phyloP scores from a whole-genome alignment of 345 rosid genomes.

The Populus davidiana region DNA sequence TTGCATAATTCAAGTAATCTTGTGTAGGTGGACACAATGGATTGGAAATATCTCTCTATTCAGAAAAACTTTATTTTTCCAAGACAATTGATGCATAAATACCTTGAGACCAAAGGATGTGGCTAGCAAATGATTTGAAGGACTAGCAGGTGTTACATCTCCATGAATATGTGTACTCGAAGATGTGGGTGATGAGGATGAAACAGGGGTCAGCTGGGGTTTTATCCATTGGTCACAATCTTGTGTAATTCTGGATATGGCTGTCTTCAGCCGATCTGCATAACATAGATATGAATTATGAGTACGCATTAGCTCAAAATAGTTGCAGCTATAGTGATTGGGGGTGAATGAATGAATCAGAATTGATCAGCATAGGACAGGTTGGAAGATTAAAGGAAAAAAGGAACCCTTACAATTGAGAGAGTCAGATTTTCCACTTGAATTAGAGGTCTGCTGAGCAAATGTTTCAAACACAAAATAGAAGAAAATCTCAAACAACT shows the following conservation, averaged over 20 bases:
- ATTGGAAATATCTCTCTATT: not conserved
- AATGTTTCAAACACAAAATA: constrained; percentile 72
- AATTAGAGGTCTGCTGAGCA: constrained; percentile 52
- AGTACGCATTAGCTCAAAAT: constrained; percentile 5
- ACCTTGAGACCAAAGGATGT: constrained; percentile 83
- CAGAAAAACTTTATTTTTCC: not conserved
- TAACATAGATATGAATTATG: constrained; percentile 13
- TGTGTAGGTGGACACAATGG: not conserved
- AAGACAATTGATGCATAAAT: constrained; percentile 12
- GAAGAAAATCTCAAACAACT: constrained; percentile 80
- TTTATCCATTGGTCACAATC: constrained; percentile 96
- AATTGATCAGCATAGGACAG: not conserved
- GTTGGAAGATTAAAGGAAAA: constrained; percentile 2
- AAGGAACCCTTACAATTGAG: constrained; percentile 59
- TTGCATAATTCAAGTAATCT: not conserved
- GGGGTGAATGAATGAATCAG: not conserved
- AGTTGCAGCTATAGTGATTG: not conserved
- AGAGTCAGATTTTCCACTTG: constrained; percentile 60
- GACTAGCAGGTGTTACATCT: constrained; percentile 64
- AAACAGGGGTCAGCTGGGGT: constrained; percentile 44
- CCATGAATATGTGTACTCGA: constrained; percentile 41
- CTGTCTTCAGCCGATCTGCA: constrained; percentile 79
- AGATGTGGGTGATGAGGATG: constrained; percentile 52
- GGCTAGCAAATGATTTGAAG: constrained; percentile 48
- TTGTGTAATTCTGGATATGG: constrained; percentile 77